phyloP scores from a whole-genome alignment of 2,329 filamentous ascomycete genomes.

The Chaetomiaceae sp. region DNA sequence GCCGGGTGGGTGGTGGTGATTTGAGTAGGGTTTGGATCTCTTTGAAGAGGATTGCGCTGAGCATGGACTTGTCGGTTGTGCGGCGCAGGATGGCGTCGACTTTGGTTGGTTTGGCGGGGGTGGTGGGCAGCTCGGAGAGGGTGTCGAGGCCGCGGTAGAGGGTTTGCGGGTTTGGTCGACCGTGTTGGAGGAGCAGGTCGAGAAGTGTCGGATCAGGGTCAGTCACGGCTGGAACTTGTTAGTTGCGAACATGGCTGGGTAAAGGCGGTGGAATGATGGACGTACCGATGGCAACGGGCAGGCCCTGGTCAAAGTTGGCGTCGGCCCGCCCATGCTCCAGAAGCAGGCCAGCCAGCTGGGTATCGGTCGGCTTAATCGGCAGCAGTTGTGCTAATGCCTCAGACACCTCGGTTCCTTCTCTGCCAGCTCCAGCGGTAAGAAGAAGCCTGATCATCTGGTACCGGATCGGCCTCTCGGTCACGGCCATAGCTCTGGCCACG shows the following conservation, averaged over 20 bases:
- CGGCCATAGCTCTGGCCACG: constrained; percentile 42
- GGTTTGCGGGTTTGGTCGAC: constrained; percentile 39
- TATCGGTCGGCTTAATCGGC: constrained; percentile 42
- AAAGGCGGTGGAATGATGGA: not conserved
- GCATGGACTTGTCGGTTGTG: constrained; percentile 36
- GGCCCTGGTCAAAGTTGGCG: constrained; percentile 43
- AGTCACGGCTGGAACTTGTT: constrained; percentile 29
- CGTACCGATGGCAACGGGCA: constrained; percentile 35
- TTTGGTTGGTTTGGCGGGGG: constrained; percentile 43
- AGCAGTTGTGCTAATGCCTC: constrained; percentile 41
- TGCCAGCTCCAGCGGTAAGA: constrained; percentile 37
- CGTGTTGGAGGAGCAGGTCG: constrained; percentile 40
- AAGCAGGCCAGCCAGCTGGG: constrained; percentile 42
- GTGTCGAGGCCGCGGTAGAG: constrained; percentile 39
- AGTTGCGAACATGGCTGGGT: not conserved
- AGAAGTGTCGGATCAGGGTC: constrained; percentile 44
- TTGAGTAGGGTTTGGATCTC: constrained; percentile 44
- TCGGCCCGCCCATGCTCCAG: constrained; percentile 48
- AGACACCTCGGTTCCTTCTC: constrained; percentile 31
- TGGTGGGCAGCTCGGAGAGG: constrained; percentile 39
- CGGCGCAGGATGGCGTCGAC: constrained; percentile 41
- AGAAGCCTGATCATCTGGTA: constrained; percentile 43
- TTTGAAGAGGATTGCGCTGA: constrained; percentile 42
- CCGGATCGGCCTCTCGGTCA: constrained; percentile 37
- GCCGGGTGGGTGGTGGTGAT: constrained; percentile 32